phyloP scores from a whole-genome alignment of 1,284 basidiomycete genomes.

The Cutaneotrichosporon spelunceum region DNA sequence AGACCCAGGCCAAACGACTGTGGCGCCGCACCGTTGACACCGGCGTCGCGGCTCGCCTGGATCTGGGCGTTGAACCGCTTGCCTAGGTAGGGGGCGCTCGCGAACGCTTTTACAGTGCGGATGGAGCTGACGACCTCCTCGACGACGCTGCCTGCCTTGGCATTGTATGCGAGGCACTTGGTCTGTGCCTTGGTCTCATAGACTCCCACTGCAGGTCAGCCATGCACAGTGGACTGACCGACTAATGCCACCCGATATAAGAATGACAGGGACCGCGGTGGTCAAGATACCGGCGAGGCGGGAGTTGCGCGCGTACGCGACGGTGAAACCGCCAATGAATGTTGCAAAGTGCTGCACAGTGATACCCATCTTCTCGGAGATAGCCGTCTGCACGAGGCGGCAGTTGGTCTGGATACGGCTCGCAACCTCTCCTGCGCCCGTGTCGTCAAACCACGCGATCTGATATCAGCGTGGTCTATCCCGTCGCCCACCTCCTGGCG shows the following conservation, averaged over 20 bases:
- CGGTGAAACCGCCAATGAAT: conserved; percentile 74
- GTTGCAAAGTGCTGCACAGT: conserved; percentile 51
- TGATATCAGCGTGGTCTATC: conserved; percentile 50
- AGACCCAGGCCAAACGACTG: conserved; percentile 66
- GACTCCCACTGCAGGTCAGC: conserved; percentile 24
- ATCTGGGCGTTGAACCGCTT: conserved; percentile 68
- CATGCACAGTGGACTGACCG: neutral
- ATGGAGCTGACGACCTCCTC: conserved; percentile 76
- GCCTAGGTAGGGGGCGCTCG: conserved; percentile 67
- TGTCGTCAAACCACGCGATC: conserved; percentile 88
- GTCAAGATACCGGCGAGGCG: conserved; percentile 82
- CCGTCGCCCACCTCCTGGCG: conserved; percentile 46
- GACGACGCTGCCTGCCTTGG: conserved; percentile 77
- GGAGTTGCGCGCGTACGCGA: conserved; percentile 63
- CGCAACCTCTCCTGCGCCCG: conserved; percentile 91
- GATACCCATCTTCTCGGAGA: conserved; percentile 75
- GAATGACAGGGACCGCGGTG: conserved; percentile 83
- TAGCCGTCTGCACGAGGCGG: conserved; percentile 77
- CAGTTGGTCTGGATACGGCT: conserved; percentile 79
- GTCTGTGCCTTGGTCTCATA: conserved; percentile 44
- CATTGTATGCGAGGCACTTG: conserved; percentile 67
- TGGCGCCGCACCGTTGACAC: conserved; percentile 64
- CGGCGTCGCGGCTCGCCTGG: conserved; percentile 58
- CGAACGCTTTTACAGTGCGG: conserved; percentile 77
- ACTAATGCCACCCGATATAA: conserved; percentile 59